Percentiles rank a stretch among this genome's conserved stretches.
Conservation (phyloP, 2,329 filamentous ascomycete species). For the Pseudogymnoascus sp. region DNA sequence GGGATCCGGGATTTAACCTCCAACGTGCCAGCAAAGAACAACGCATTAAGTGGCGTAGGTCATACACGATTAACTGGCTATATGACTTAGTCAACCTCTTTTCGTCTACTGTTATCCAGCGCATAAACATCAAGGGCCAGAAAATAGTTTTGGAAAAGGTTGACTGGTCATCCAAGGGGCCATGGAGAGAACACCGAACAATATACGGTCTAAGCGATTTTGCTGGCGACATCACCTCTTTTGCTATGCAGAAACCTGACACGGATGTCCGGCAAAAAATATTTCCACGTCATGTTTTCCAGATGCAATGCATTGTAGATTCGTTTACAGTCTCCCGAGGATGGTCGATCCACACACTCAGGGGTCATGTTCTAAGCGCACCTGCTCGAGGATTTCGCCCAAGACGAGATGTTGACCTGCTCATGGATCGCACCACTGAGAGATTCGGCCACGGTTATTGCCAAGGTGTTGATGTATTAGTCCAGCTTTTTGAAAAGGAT, state of each 20-base stretch:
- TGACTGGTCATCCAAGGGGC: slow-evolving; percentile 37
- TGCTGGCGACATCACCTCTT: slow-evolving; percentile 35
- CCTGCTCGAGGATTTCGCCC: slow-evolving; percentile 33
- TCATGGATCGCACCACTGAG: slow-evolving; percentile 34
- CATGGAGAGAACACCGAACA: slow-evolving; percentile 31
- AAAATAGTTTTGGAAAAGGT: slow-evolving; percentile 30
- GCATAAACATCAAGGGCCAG: slow-evolving; percentile 31
- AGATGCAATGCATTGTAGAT: slow-evolving; percentile 45
- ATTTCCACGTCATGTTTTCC: slow-evolving; percentile 41
- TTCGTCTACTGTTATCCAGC: slow-evolving; percentile 34
- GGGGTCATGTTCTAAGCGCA: slow-evolving; percentile 31
- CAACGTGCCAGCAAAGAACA: slow-evolving; percentile 32
- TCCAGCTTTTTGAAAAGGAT: slow-evolving; percentile 27
- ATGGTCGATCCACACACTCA: slow-evolving; percentile 32
- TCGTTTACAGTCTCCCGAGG: slow-evolving; percentile 38
- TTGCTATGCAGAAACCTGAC: slow-evolving; percentile 39
- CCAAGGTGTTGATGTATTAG: slow-evolving; percentile 25
- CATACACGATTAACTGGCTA: slow-evolving; percentile 45
- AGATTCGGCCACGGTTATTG: slow-evolving; percentile 27
- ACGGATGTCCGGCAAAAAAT: slow-evolving; percentile 35
- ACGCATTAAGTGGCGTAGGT: slow-evolving; percentile 39
- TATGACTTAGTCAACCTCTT: slow-evolving; percentile 44
- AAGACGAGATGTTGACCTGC: slow-evolving; percentile 36
- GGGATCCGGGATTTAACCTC: slow-evolving; percentile 37
- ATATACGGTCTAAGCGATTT: slow-evolving; percentile 42